Evolutionary conservation across 495 filamentous ascomycete genomes (phyloP).

Genomic region (Podospora appendiculata): DNA sequence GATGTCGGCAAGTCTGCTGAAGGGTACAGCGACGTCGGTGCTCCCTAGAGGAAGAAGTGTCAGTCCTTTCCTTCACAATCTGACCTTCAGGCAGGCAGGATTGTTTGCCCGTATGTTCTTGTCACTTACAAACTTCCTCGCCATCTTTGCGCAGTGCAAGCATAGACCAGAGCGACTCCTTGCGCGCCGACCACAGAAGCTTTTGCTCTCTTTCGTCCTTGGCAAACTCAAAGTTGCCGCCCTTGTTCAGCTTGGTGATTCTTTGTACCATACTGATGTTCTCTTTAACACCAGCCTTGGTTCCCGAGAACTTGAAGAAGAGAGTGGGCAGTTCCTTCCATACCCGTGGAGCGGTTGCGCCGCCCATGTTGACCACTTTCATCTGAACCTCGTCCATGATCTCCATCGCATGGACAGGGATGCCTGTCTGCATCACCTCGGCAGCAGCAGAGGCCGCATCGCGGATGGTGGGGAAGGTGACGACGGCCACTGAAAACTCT

Average conservation of each 20-base stretch:
- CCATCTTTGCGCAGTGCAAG: slow-evolving; percentile 55
- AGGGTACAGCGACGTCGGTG: slow-evolving; percentile 86
- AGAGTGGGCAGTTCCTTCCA: slow-evolving; percentile 75
- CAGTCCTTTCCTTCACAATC: background rate
- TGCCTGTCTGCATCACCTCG: slow-evolving; percentile 60
- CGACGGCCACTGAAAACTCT: slow-evolving; percentile 66
- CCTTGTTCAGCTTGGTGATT: slow-evolving; percentile 54
- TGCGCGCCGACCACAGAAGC: slow-evolving; percentile 67
- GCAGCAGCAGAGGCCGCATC: slow-evolving; percentile 65
- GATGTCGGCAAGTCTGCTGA: slow-evolving; percentile 79
- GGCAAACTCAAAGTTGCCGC: slow-evolving; percentile 68
- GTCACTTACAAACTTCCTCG: slow-evolving; percentile 48
- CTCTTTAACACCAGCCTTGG: slow-evolving; percentile 59
- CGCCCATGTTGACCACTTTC: slow-evolving; percentile 65
- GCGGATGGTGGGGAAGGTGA: slow-evolving; percentile 64
- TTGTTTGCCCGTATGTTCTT: too few relatives aligned
- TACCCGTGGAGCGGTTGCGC: slow-evolving; percentile 53
- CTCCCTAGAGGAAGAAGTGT: slow-evolving; percentile 31
- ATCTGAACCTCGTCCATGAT: slow-evolving; percentile 82
- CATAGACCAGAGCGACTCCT: slow-evolving; percentile 71
- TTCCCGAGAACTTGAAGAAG: slow-evolving; percentile 81
- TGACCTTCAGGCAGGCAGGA: background rate
- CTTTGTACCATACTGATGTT: slow-evolving; percentile 57
- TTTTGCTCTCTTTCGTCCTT: slow-evolving; percentile 58
- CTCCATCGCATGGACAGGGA: slow-evolving; percentile 74